These are phyloP conservation scores for Striga hermonthica DNA, from an alignment of 305 asterid genomes.

Conservation along the genomic window DNA sequence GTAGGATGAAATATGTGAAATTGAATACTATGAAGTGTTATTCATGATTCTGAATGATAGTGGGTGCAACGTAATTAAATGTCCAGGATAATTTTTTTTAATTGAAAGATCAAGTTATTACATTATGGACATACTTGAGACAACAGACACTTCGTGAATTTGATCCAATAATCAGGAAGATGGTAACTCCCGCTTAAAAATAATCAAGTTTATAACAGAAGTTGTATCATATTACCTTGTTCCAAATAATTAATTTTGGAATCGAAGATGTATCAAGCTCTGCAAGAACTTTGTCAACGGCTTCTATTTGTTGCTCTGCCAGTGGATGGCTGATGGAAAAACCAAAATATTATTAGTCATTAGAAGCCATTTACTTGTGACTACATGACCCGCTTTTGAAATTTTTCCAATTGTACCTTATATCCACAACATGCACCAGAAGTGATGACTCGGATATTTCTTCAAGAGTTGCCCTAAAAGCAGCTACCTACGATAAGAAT, in stretches of 20 bases:
- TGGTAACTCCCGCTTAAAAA: conserved; percentile 5
- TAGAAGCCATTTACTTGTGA: conserved; percentile 33
- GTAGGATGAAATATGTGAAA: background rate
- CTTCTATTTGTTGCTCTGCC: conserved; percentile 80
- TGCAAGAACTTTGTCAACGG: conserved; percentile 87
- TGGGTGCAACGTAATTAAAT: background rate
- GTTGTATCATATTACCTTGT: conserved; percentile 55
- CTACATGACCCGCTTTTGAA: conserved; percentile 9
- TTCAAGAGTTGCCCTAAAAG: conserved; percentile 93
- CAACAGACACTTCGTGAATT: background rate
- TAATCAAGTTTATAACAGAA: conserved; percentile 16
- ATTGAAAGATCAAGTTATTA: too few species aligned
- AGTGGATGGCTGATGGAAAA: conserved; percentile 75
- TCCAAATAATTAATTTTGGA: conserved; percentile 84
- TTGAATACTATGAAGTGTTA: background rate
- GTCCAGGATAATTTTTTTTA: too few species aligned
- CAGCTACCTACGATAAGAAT: conserved; percentile 67
- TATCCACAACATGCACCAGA: conserved; percentile 90
- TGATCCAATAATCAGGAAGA: conserved; percentile 14
- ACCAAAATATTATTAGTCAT: conserved; percentile 31
- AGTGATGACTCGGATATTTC: conserved; percentile 89
- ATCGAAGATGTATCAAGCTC: conserved; percentile 74
- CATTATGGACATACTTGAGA: background rate
- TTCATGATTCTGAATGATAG: background rate
- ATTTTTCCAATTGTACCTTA: conserved; percentile 50